Base-by-base conservation (phyloP, 106 monocot genomes). In the Amphibolis antarctica region DNA sequence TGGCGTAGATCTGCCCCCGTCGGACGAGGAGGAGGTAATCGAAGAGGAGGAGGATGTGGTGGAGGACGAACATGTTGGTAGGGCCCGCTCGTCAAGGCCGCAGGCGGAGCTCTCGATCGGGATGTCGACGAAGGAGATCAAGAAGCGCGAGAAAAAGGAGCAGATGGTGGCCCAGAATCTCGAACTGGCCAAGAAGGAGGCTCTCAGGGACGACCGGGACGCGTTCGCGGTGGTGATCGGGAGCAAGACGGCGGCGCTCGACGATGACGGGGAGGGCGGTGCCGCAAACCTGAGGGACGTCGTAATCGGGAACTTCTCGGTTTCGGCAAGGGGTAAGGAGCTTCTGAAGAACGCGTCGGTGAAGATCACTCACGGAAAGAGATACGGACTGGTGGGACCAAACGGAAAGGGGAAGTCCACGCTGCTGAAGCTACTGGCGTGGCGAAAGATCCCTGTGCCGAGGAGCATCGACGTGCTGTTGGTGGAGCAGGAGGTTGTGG, bases 401-500 rank as follows among this genome's bases (percentile, higher is more conserved):
- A 84, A 88, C 36, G 88, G 84, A 5, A 88, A 23, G 76, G 88
- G 88, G 13, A 88, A 88, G 65, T 84, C 88, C 10, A 84, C 84
- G 22, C 70, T 84, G 36, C 68, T 88, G 10, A 88, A 84, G 70
- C 75, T 88, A 5, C 64, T 88, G 10, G 76, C 88, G 0, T 88
- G 88, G 84, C 48, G 88, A 46, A 77, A 84, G 76, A 78, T 88
- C 50, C 84, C 84, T 0, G 88, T 88, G 0, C 88, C 88, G 3
- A 69, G 78, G 45, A 88, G 76, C 65, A 81, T 88, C 0, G 88
- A 88, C 26, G 84, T 81, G 50, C 68, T 88, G 9, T 56, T 88
- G 20, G 88, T 88, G 9, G 88, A 88, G 74, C 84, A 88, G 71
- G 88, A 88, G 57, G 69, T 84, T 21, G 66, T 84, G 11, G 84